These are phyloP conservation scores for Tubosaeta brunneosetosa DNA, from an alignment of 768 basidiomycete species.

Conservation along the genomic window DNA sequence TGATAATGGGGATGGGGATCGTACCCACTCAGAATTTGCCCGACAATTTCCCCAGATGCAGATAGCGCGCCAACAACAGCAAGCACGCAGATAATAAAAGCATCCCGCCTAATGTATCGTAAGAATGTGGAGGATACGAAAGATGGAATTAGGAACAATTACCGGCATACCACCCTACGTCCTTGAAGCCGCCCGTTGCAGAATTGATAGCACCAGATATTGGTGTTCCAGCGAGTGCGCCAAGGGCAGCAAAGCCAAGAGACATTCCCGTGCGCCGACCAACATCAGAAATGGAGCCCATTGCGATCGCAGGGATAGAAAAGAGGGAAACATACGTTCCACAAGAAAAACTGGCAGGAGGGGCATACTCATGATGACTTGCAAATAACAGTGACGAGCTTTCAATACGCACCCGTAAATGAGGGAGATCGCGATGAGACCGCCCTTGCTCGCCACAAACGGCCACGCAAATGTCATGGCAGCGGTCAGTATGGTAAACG, in stretches of 20 bases:
- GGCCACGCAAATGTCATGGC: constrained; percentile 71
- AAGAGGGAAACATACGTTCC: constrained; percentile 60
- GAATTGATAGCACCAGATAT: constrained; percentile 66
- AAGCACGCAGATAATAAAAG: constrained; percentile 39
- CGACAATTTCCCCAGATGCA: constrained; percentile 37
- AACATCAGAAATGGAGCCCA: constrained; percentile 58
- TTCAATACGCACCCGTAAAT: constrained; percentile 54
- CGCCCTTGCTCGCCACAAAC: constrained; percentile 41
- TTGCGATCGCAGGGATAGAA: constrained; percentile 52
- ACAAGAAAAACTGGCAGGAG: constrained; percentile 45
- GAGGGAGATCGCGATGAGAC: constrained; percentile 50
- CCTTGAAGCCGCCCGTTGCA: constrained; percentile 43
- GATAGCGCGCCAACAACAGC: constrained; percentile 38
- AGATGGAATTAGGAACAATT: background rate
- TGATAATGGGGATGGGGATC: background rate
- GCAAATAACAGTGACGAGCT: background rate
- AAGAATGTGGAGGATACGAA: background rate
- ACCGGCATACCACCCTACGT: constrained; percentile 40
- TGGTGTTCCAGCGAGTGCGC: constrained; percentile 64
- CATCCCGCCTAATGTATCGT: constrained; percentile 26
- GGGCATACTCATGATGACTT: background rate
- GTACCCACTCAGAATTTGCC: constrained; percentile 36
- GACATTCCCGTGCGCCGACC: constrained; percentile 67
- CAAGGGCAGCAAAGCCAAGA: constrained; percentile 54
- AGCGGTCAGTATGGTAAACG: constrained; percentile 53